Percentiles rank a stretch among this genome's conserved stretches.
Conservation (phyloP, 768 basidiomycete genomes). For the Suillus subluteus region DNA sequence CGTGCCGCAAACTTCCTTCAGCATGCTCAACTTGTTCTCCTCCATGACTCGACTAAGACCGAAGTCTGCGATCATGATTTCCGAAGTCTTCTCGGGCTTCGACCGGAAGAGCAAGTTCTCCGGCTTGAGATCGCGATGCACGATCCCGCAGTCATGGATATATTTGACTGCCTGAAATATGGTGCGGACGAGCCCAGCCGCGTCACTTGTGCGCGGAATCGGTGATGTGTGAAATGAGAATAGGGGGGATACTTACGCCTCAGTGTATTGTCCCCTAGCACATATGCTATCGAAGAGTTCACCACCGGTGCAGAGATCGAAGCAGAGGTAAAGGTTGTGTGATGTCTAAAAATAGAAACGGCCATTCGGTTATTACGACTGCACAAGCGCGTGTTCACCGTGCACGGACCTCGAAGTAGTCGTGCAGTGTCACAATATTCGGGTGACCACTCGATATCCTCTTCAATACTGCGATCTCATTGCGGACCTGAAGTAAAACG, state of each 20-base stretch:
- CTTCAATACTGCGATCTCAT: conserved; percentile 96
- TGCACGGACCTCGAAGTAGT: conserved; percentile 86
- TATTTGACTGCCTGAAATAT: conserved; percentile 89
- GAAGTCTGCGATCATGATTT: conserved; percentile 98
- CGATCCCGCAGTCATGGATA: conserved; percentile 89
- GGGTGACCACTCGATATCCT: conserved; percentile 85
- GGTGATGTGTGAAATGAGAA: conserved; percentile 23
- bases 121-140: conserved; percentile 96
- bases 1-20: conserved; percentile 97
- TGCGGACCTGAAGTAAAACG: conserved; percentile 71
- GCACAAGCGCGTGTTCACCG: background rate
- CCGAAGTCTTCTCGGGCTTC: conserved; percentile 78
- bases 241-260: conserved; percentile 61
- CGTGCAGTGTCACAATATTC: conserved; percentile 93
- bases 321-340: conserved; percentile 92
- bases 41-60: conserved; percentile 91
- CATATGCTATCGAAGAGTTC: conserved; percentile 99
- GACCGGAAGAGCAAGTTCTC: conserved; percentile 97
- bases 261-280: conserved; percentile 95
- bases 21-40: conserved; percentile 80
- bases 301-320: conserved; percentile 96
- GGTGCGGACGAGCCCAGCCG: conserved; percentile 84
- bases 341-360: conserved; percentile 57
- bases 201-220: conserved; percentile 61
- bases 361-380: conserved; percentile 2